phyloP scores from a whole-genome alignment of 2,329 filamentous ascomycete species.

The Sarocladiaceae sp. region DNA sequence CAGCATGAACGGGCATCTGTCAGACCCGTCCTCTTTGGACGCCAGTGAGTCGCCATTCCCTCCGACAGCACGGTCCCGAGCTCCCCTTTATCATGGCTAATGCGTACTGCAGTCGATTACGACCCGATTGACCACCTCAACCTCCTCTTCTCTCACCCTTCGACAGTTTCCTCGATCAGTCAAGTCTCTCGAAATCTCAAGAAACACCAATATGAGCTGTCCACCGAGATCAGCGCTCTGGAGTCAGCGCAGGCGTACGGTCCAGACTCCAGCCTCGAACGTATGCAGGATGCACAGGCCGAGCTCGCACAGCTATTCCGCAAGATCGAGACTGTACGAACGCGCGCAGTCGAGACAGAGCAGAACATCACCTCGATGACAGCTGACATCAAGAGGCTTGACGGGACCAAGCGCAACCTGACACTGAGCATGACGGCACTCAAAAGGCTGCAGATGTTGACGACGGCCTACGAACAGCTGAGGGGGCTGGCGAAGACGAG shows the following conservation, averaged over 20 bases:
- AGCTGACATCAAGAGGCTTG: constrained; percentile 93
- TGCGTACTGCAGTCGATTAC: constrained; percentile 56
- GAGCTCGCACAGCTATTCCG: constrained; percentile 87
- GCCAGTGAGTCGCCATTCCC: constrained; percentile 29
- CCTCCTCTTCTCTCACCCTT: constrained; percentile 84
- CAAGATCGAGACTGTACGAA: constrained; percentile 90
- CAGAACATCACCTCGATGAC: constrained; percentile 98
- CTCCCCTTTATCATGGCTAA: too few relatives aligned
- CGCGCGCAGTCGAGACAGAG: constrained; percentile 85
- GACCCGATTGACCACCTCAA: constrained; percentile 92
- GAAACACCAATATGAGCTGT: constrained; percentile 74
- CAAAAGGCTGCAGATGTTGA: constrained; percentile 96
- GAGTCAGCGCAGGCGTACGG: constrained; percentile 75
- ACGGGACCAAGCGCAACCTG: constrained; percentile 93
- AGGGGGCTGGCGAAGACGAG: constrained; percentile 73
- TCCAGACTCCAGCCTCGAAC: constrained; percentile 79
- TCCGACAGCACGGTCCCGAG: neutral
- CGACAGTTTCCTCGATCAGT: constrained; percentile 70
- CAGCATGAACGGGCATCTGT: constrained; percentile 34
- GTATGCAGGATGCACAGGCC: constrained; percentile 84
- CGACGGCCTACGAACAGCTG: constrained; percentile 96
- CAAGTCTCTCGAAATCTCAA: constrained; percentile 68
- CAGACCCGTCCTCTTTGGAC: constrained; percentile 34
- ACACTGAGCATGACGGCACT: constrained; percentile 96
- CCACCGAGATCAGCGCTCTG: constrained; percentile 67